Evolutionary conservation across 768 basidiomycete genomes (phyloP).

Genomic region (Mycena haematopus): DNA sequence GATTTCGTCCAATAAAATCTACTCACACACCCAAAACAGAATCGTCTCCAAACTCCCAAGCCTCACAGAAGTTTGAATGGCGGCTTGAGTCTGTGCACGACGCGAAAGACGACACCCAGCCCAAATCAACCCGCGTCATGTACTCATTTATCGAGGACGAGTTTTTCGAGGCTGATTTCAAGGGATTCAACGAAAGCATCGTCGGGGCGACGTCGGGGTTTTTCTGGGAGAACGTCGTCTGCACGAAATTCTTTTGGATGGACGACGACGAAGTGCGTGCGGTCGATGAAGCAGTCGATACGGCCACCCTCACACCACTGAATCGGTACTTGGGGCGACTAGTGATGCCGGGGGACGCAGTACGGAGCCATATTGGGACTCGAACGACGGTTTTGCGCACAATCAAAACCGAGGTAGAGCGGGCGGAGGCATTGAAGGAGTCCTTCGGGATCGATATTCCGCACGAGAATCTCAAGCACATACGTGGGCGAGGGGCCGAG

Average conservation of each 20-base stretch:
- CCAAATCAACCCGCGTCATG: conserved; percentile 24
- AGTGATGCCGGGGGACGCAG: conserved; percentile 19
- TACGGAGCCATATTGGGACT: conserved; percentile 23
- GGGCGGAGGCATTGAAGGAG: conserved; percentile 25
- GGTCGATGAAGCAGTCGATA: conserved; percentile 2
- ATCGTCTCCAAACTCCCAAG: conserved; percentile 11
- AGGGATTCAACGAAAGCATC: conserved; percentile 20
- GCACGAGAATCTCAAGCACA: conserved; percentile 16
- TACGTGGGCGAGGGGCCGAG: conserved; percentile 20
- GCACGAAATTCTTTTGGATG: conserved; percentile 26
- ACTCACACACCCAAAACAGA: conserved; percentile 5
- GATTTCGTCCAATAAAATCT: neutral
- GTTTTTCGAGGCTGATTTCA: conserved; percentile 31
- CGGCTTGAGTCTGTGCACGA: conserved; percentile 21
- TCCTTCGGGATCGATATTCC: conserved; percentile 21
- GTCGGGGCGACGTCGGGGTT: conserved; percentile 11
- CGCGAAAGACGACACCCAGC: neutral
- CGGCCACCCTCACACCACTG: conserved; percentile 6
- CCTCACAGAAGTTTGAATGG: conserved; percentile 31
- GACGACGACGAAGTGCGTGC: conserved; percentile 23
- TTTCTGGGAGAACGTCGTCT: conserved; percentile 29
- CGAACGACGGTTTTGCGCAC: conserved; percentile 14
- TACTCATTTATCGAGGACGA: conserved; percentile 35
- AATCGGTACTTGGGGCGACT: conserved; percentile 25
- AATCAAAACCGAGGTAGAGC: conserved; percentile 21